Percentiles rank a stretch among this genome's conserved stretches.
These are phyloP conservation scores for Urtica urens DNA, from an alignment of 306 rosid species.

Conservation along the genomic window DNA sequence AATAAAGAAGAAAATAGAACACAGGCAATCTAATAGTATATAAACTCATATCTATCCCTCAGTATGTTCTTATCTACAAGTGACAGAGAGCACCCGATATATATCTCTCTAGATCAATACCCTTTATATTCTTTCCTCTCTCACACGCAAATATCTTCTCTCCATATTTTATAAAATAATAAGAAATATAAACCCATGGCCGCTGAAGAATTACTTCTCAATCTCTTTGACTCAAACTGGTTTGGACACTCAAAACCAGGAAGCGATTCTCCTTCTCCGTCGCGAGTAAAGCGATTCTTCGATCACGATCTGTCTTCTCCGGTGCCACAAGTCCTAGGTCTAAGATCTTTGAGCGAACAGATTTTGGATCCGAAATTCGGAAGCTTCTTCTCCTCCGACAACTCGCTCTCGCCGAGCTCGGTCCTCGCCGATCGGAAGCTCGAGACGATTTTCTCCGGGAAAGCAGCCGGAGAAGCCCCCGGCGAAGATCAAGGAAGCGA, in stretches of 20 bases:
- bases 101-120: too few relatives aligned
- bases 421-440: constrained; percentile 26
- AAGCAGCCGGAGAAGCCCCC: constrained; percentile 28
- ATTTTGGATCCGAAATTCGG: constrained; percentile 11
- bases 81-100: constrained; percentile 1
- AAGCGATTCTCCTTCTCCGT: too few relatives aligned
- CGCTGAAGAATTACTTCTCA: constrained; percentile 33
- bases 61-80: constrained; percentile 8
- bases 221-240: constrained; percentile 57
- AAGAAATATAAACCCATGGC: constrained; percentile 17
- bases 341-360: constrained; percentile 43
- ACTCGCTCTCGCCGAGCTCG: constrained; percentile 26
- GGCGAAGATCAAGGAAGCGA: not conserved
- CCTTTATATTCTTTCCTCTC: not conserved
- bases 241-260: constrained; percentile 22
- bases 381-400: constrained; percentile 16
- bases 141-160: not conserved
- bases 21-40: too few relatives aligned
- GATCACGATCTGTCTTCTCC: not conserved
- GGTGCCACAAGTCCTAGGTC: constrained; percentile 13
- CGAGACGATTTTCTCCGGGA: constrained; percentile 35
- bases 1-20: too few relatives aligned
- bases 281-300: too few relatives aligned
- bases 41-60: not conserved
- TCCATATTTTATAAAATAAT: not conserved